A percentile compares a stretch with the other conserved stretches of the same genome.
Conservation (phyloP, 2,329 filamentous ascomycete genomes). For the Fusarium pilosicola region DNA sequence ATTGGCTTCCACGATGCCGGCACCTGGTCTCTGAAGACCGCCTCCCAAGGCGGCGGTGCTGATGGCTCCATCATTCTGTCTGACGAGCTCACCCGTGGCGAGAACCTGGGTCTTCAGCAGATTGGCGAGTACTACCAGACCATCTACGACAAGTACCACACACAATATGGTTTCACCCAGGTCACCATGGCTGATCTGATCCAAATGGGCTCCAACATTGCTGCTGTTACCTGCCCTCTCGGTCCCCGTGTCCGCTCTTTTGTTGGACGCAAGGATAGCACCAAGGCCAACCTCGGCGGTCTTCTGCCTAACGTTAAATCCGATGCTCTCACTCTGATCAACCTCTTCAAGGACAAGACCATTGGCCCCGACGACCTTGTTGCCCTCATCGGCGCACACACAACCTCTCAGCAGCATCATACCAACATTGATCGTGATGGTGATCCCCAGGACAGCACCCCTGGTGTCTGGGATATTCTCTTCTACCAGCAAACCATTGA, state of each 20-base stretch:
- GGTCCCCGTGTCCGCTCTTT: conserved; percentile 61
- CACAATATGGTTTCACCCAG: conserved; percentile 45
- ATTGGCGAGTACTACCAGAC: conserved; percentile 53
- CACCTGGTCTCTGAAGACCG: conserved; percentile 52
- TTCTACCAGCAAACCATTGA: conserved; percentile 58
- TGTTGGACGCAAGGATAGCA: conserved; percentile 61
- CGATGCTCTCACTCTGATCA: conserved; percentile 59
- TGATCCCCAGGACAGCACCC: conserved; percentile 62
- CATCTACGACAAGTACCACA: conserved; percentile 54
- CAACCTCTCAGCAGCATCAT: conserved; percentile 59
- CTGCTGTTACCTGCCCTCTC: conserved; percentile 57
- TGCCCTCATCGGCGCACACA: conserved; percentile 66
- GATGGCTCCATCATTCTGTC: conserved; percentile 58
- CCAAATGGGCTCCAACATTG: conserved; percentile 62
- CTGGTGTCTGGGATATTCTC: conserved; percentile 62
- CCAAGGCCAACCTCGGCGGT: conserved; percentile 50
- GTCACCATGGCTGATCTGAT: conserved; percentile 65
- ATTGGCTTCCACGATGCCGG: conserved; percentile 61
- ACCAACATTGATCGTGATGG: conserved; percentile 53
- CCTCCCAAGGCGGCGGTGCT: conserved; percentile 54
- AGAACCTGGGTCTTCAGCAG: conserved; percentile 60
- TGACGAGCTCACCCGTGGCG: conserved; percentile 50
- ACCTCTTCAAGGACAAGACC: conserved; percentile 63
- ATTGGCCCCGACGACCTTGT: conserved; percentile 61
- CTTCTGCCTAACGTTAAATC: conserved; percentile 57